These are phyloP conservation scores for Phaeolepiota aurea DNA, from an alignment of 768 basidiomycete species.

Conservation along the genomic window DNA sequence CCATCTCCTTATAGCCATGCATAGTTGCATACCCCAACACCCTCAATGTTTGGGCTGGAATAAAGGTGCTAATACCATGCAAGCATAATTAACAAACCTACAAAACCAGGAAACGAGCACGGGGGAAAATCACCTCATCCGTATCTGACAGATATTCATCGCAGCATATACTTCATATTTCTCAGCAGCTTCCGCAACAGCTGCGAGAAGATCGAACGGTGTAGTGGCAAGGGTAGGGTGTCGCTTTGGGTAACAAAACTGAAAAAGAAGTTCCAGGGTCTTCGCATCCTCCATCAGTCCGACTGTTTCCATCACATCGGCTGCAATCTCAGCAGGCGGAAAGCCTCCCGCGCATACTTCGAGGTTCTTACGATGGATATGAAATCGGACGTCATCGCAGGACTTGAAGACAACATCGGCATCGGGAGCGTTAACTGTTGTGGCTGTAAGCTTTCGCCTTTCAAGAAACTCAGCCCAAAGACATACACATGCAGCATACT, in stretches of 20 bases:
- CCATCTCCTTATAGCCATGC: slow-evolving; percentile 7
- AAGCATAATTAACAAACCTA: neutral
- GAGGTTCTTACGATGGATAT: slow-evolving; percentile 18
- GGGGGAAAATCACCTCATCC: slow-evolving; percentile 1
- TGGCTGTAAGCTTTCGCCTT: too few relatives aligned
- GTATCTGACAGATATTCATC: slow-evolving; percentile 12
- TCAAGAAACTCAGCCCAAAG: too few relatives aligned
- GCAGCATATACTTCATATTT: slow-evolving; percentile 19
- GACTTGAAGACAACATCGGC: slow-evolving; percentile 21
- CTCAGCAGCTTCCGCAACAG: slow-evolving; percentile 18
- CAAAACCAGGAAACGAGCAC: neutral
- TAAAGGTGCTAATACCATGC: neutral
- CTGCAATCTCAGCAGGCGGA: slow-evolving; percentile 16
- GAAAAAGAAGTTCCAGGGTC: slow-evolving; percentile 17
- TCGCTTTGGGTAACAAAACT: slow-evolving; percentile 16
- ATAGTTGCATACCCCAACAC: slow-evolving; percentile 6
- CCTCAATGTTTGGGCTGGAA: slow-evolving; percentile 1
- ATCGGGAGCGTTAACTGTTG: slow-evolving; percentile 7
- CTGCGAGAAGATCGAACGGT: slow-evolving; percentile 9
- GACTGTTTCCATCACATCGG: slow-evolving; percentile 12
- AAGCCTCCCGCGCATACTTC: slow-evolving; percentile 18
- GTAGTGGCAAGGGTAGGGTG: slow-evolving; percentile 13
- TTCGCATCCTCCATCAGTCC: slow-evolving; percentile 13
- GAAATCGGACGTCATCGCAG: slow-evolving; percentile 16
- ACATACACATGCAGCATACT: too few relatives aligned